A percentile compares a stretch with the other conserved stretches of the same genome.
These are phyloP conservation scores for Pulveroboletus sp. DNA, from an alignment of 768 basidiomycete species.

Conservation along the genomic window DNA sequence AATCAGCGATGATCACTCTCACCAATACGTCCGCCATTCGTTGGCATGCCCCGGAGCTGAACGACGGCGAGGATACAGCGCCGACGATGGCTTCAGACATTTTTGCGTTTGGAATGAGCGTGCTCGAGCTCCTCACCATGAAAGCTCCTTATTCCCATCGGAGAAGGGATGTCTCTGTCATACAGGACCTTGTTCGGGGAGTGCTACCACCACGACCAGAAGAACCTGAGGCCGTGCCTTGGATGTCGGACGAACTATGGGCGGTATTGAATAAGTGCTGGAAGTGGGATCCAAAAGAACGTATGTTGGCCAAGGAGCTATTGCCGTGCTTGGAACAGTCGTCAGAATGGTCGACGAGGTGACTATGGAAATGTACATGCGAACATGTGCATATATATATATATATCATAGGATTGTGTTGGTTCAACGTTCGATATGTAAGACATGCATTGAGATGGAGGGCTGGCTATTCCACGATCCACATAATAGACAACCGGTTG, in stretches of 20 bases:
- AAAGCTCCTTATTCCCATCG: constrained; percentile 47
- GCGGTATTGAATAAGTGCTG: constrained; percentile 45
- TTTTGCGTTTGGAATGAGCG: constrained; percentile 60
- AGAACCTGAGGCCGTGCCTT: constrained; percentile 28
- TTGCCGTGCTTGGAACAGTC: constrained; percentile 8
- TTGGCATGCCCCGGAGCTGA: constrained; percentile 63
- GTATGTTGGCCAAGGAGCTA: constrained; percentile 43
- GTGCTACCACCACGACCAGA: constrained; percentile 45
- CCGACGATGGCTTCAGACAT: constrained; percentile 50
- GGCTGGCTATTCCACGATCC: constrained; percentile 5
- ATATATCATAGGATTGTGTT: background rate
- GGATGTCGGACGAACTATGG: constrained; percentile 52
- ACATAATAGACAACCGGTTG: constrained; percentile 22
- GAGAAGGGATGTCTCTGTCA: constrained; percentile 49
- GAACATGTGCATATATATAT: no score
- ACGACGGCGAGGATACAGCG: constrained; percentile 38
- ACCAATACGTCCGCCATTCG: constrained; percentile 47
- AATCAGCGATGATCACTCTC: constrained; percentile 42
- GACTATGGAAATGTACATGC: background rate
- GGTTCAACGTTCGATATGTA: background rate
- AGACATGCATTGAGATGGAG: background rate
- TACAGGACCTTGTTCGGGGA: constrained; percentile 40
- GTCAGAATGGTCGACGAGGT: constrained; percentile 2
- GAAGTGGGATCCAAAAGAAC: constrained; percentile 34
- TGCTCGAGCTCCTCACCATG: constrained; percentile 57